phyloP scores from a whole-genome alignment of 257 asterid genomes.

The Nicotiana benthamiana region DNA sequence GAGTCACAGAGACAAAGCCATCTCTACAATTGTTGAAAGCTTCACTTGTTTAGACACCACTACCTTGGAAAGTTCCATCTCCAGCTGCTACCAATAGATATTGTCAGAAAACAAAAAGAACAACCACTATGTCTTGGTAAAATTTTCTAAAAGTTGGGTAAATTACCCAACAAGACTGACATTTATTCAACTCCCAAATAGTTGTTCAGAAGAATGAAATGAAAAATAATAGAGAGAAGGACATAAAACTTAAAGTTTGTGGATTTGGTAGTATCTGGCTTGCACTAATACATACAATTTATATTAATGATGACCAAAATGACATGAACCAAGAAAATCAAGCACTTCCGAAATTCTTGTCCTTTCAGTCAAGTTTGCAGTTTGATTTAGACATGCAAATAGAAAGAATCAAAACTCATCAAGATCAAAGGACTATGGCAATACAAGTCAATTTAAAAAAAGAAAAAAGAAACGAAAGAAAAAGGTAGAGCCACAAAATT shows the following conservation, averaged over 20 bases:
- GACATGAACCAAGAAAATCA: constrained; percentile 15
- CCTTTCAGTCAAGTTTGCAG: constrained; percentile 25
- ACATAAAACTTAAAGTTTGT: not conserved
- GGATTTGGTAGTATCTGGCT: constrained; percentile 11
- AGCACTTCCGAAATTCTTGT: constrained; percentile 22
- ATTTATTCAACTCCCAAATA: not conserved
- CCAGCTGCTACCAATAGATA: constrained; percentile 42
- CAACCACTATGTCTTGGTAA: not conserved
- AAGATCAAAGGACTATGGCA: constrained; percentile 4
- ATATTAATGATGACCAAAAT: constrained; percentile 10
- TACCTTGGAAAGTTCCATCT: constrained; percentile 20
- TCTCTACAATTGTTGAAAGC: constrained; percentile 11
- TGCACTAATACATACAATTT: constrained; percentile 3
- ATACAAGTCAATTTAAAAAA: not conserved
- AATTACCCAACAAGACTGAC: not conserved
- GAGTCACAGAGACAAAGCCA: constrained; percentile 16
- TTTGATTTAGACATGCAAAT: constrained; percentile 41
- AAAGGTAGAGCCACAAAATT: not conserved
- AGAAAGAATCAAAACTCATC: constrained; percentile 24
- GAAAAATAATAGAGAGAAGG: not conserved
- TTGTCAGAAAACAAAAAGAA: constrained; percentile 24
- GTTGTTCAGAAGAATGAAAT: not conserved
- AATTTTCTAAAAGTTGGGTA: not conserved
- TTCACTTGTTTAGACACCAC: constrained; percentile 18
- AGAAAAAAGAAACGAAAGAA: not conserved